Evolutionary conservation across 106 monocot genomes (phyloP), one percentile per base, ranked within the genome.

Genomic region (Dendrobium officinale): DNA sequence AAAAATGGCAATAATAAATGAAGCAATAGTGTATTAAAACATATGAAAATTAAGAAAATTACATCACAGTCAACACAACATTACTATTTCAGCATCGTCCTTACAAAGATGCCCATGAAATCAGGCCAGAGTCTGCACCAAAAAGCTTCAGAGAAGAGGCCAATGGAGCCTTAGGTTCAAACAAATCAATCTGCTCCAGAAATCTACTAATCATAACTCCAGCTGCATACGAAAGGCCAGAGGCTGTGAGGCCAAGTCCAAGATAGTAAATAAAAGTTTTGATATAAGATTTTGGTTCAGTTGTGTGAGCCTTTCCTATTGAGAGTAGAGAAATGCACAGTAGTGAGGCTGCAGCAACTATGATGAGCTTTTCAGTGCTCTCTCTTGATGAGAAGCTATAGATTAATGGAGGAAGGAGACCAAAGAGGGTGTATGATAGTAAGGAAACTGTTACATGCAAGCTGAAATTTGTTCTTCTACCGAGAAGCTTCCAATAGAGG

Each of bases 251-350:
- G 6, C 43, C 42, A 18, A 74, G 17, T 3, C 42, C 45, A 24
- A 90, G 61, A 77, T 96, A 90, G 56, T 86, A 83, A 0, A 86
- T 37, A 2, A 90, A 20, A 5, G 77, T 85, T 56, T 78, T 87
- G 5, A 88, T 13, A 76, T 96, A 96, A 18, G 79, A 26, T 43
- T 74, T 89, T 13, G 78, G 77, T 9, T 80, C 59, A 41, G 61
- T 49, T 27, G 85, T 84, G 77, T 92, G 92, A 11, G 92, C 96
- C 76, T 90, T 96, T 29, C 85, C 94, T 0, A 88, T 67, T 0
- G 92, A 90, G 20, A 96, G 86, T 13, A 94, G 75, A 10, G 87
- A 79, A 54, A 89, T 82, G 77, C 88, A 90, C 8, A 84, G 9
- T 9, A 94, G 80, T 66, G 92, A 87, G 33, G 86, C 84, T 26